Evolutionary conservation across 768 basidiomycete genomes (phyloP).

Genomic region (Termitomyces sp.): DNA sequence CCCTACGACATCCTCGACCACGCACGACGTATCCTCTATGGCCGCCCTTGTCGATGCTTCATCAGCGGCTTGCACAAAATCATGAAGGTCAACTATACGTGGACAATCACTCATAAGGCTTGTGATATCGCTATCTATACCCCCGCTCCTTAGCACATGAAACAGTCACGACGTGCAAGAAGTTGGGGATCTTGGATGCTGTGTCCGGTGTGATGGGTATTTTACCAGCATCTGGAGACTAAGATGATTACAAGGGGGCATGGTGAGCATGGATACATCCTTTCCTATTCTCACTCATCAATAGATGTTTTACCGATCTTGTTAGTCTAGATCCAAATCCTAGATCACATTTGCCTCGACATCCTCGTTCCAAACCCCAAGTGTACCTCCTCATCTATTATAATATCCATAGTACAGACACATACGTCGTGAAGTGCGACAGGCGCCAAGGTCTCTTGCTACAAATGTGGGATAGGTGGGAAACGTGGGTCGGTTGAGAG

Average conservation of each 20-base stretch:
- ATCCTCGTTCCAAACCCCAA: too few species aligned
- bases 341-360: too few species aligned
- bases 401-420: too few species aligned
- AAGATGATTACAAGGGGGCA: slow-evolving; percentile 32
- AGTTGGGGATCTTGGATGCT: slow-evolving; percentile 80
- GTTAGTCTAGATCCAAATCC: slow-evolving; percentile 27
- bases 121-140: slow-evolving; percentile 93
- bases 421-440: slow-evolving; percentile 34
- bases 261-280: not conserved
- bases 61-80: slow-evolving; percentile 48
- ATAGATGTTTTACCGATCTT: not conserved
- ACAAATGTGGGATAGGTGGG: slow-evolving; percentile 35
- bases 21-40: slow-evolving; percentile 74
- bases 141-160: slow-evolving; percentile 28
- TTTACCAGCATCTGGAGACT: slow-evolving; percentile 85
- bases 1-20: slow-evolving; percentile 6
- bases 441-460: slow-evolving; percentile 31
- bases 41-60: too few species aligned
- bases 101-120: slow-evolving; percentile 71
- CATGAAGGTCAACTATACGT: slow-evolving; percentile 78
- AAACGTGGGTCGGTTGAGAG: slow-evolving; percentile 80
- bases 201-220: slow-evolving; percentile 89
- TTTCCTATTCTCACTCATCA: not conserved
- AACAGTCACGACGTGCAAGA: slow-evolving; percentile 74
- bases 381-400: too few species aligned